Percentiles rank a stretch among this genome's conserved stretches.
Evolutionary conservation across 1,284 basidiomycete genomes (phyloP).

Genomic region (Leccinum olivaceoglutinosum): DNA sequence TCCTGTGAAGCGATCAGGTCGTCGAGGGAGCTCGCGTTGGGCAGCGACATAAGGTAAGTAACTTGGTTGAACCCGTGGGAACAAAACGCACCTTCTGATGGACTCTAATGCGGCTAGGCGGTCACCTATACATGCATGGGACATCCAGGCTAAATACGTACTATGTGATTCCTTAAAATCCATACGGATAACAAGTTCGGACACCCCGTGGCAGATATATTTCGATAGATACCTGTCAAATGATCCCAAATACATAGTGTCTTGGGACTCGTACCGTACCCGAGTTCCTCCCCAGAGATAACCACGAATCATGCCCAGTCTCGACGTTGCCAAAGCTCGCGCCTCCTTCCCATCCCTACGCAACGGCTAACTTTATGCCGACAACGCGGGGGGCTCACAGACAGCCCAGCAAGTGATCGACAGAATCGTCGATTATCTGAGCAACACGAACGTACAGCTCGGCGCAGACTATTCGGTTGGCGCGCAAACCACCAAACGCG

Average conservation of each 20-base stretch:
- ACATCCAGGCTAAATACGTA: not conserved
- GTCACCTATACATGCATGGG: not conserved
- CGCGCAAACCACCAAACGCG: slow-evolving; percentile 45
- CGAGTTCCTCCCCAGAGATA: not conserved
- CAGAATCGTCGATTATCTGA: slow-evolving; percentile 60
- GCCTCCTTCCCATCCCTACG: slow-evolving; percentile 60
- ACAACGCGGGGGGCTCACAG: slow-evolving; percentile 80
- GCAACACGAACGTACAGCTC: slow-evolving; percentile 69
- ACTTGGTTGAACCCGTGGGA: not conserved
- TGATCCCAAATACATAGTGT: not conserved
- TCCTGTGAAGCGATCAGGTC: slow-evolving; percentile 58
- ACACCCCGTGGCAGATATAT: too few relatives aligned
- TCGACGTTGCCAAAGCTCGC: slow-evolving; percentile 52
- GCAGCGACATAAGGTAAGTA: slow-evolving; percentile 1
- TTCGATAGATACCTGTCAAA: not conserved
- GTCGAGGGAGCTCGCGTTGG: too few relatives aligned
- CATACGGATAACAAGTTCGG: too few relatives aligned
- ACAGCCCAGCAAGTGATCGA: slow-evolving; percentile 49
- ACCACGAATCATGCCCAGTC: slow-evolving; percentile 16
- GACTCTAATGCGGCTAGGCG: too few relatives aligned
- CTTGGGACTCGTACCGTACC: too few relatives aligned
- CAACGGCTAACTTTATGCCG: slow-evolving; percentile 61
- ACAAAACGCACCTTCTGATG: not conserved
- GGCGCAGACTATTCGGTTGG: slow-evolving; percentile 64
- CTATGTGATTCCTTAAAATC: not conserved